phyloP scores from a whole-genome alignment of 2,329 filamentous ascomycete genomes.

The Hymenoscyphus fructigenus region DNA sequence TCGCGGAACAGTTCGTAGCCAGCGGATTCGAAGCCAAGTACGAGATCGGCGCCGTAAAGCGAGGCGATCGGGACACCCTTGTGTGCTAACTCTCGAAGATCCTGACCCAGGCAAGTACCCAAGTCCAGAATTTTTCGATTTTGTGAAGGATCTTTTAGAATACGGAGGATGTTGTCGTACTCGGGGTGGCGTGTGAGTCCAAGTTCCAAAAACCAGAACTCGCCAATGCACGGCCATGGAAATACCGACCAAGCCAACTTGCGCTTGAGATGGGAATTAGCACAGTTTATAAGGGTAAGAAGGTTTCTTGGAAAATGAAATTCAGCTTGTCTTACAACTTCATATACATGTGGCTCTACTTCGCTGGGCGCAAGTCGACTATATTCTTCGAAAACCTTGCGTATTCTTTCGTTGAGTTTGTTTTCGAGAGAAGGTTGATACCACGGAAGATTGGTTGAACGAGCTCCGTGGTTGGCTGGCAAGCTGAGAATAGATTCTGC shows the following conservation, averaged over 20 bases:
- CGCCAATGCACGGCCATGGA: conserved; percentile 10
- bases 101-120: conserved; percentile 4
- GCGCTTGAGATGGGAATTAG: neutral
- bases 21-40: neutral
- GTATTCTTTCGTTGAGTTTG: neutral
- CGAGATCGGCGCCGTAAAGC: neutral
- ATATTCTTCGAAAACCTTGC: neutral
- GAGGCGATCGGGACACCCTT: neutral
- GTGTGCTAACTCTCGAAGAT: conserved; percentile 5
- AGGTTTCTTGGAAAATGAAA: too few relatives aligned
- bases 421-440: neutral
- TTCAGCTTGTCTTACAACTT: neutral
- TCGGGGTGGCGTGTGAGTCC: conserved; percentile 3
- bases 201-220: conserved; percentile 9
- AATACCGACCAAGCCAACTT: conserved; percentile 9
- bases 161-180: neutral
- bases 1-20: neutral
- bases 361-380: neutral
- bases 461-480: neutral
- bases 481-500: neutral
- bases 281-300: neutral
- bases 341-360: neutral
- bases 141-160: neutral
- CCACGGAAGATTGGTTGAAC: conserved; percentile 1
- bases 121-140: neutral